Evolutionary conservation across 805 yeast genomes (phyloP), one percentile per base, ranked within the genome.

Genomic region (Maudiozyma serrabonitensis): DNA sequence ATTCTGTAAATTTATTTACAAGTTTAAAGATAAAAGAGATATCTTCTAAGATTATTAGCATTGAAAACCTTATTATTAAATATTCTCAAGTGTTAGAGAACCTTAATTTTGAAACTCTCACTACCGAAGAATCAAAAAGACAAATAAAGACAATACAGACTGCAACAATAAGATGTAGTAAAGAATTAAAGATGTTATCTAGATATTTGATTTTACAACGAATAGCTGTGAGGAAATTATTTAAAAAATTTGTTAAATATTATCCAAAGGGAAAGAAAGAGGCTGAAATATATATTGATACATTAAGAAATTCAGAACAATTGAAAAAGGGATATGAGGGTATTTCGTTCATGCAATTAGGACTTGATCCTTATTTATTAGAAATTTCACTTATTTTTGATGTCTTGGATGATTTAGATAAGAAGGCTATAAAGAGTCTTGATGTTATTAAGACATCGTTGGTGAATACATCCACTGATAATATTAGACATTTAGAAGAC

Each of bases 131-230:
- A 18, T 12, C 40, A 6, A 46, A 43, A 13, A 54, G 57, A 21
- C 50, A 54, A 41, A 41, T 61, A 18, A 57, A 51, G 40, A 15
- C 53, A 12, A 53, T 61, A 15, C 46, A 45, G 16, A 45, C 47
- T 23, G 58, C 59, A 41, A 47, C 63, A 23, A 56, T 56, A 35
- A 51, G 50, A 41, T 61, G 65, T 42, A 64, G 57, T 45, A 53
- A 52, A 28, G 75, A 72, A 43, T 63, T 80, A 46, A 80, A 79
- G 52, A 74, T 76, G 53, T 62, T 82, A 41, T 72, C 81, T 38
- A 72, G 81, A 51, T 82, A 75, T 56, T 71, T 81, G 18, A 62
- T 80, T 31, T 67, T 81, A 42, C 87, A 82, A 57, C 80, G 79
- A 59, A 73, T 81, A 31, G 86, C 85, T 9, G 60, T 78, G 13